Percentiles rank a stretch among this genome's conserved stretches.
Conservation (phyloP, 495 filamentous ascomycete genomes). For the Durotheca rogersii region DNA sequence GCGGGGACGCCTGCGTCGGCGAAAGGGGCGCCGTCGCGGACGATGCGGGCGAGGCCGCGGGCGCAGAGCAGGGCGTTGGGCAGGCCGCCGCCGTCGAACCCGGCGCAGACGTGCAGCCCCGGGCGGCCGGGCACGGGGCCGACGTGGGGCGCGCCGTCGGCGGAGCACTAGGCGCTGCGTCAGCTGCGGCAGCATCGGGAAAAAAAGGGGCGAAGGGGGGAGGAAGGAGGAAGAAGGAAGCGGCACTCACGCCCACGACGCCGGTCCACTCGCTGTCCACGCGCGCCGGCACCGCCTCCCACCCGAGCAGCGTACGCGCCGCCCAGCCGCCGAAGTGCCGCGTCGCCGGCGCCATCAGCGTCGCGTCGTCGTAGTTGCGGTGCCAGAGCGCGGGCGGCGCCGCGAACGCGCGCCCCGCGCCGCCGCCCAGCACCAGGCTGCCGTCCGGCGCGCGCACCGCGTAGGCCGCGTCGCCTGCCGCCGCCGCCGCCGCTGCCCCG, state of each 20-base stretch:
- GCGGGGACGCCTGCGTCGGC: slow-evolving; percentile 43
- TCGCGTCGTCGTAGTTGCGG: slow-evolving; percentile 51
- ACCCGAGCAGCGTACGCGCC: slow-evolving; percentile 49
- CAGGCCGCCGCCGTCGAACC: slow-evolving; percentile 55
- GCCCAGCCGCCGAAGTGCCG: slow-evolving; percentile 53
- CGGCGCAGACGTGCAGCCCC: slow-evolving; percentile 48
- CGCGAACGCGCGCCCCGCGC: slow-evolving; percentile 40
- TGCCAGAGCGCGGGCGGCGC: slow-evolving; percentile 46
- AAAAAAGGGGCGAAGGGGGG: background rate
- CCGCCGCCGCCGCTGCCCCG: no score
- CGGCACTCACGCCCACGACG: slow-evolving; percentile 39
- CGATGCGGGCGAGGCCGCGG: slow-evolving; percentile 48
- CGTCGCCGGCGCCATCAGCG: slow-evolving; percentile 41
- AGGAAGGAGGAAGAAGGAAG: background rate
- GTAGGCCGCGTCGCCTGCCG: slow-evolving; percentile 51
- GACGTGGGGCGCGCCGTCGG: slow-evolving; percentile 48
- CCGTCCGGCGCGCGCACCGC: slow-evolving; percentile 54
- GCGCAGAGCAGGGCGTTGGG: slow-evolving; percentile 49
- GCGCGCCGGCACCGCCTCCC: slow-evolving; percentile 49
- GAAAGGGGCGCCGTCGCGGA: slow-evolving; percentile 37
- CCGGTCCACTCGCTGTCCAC: slow-evolving; percentile 55
- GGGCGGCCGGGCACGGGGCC: slow-evolving; percentile 46
- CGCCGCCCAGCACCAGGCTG: slow-evolving; percentile 56
- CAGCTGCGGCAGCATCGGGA: slow-evolving; percentile 1
- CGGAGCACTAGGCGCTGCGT: slow-evolving; percentile 32